Conservation (phyloP, 352 stramenopile genomes). For the Phytopythium chamaehyphon region DNA sequence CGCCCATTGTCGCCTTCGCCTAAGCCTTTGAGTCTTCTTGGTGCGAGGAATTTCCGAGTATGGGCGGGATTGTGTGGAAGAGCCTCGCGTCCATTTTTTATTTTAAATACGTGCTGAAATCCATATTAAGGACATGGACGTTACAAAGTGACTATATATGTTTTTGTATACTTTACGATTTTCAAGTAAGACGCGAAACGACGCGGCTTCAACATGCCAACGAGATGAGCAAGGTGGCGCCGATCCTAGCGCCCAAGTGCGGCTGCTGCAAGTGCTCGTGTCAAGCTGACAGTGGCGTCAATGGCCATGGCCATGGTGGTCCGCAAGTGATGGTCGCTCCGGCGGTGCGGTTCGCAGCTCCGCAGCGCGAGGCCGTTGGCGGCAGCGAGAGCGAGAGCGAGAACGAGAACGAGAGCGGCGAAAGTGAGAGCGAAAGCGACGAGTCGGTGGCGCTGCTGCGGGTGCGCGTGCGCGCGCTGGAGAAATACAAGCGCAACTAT, state of each 20-base stretch:
- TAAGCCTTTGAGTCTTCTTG: too few species aligned
- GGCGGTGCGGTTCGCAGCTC: too few species aligned
- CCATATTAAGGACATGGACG: too few species aligned
- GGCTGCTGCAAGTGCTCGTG: conserved; percentile 3
- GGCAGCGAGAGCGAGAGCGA: background rate
- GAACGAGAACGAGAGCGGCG: background rate
- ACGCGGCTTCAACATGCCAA: background rate
- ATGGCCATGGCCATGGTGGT: background rate
- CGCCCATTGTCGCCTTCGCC: conserved; percentile 62
- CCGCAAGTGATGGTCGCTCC: too few species aligned
- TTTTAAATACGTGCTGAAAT: too few species aligned
- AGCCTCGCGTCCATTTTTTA: too few species aligned
- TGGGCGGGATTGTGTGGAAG: background rate
- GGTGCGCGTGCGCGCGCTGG: conserved; percentile 44
- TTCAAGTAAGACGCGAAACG: background rate
- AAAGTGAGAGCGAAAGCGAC: conserved; percentile 3
- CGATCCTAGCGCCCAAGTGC: background rate
- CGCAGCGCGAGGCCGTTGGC: background rate
- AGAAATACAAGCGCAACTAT: conserved; percentile 79
- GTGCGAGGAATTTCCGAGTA: too few species aligned
- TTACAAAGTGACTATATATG: too few species aligned
- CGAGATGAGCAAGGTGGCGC: conserved; percentile 5
- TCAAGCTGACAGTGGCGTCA: background rate
- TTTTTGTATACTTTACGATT: background rate
- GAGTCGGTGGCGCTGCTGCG: conserved; percentile 21